These are phyloP conservation scores for Pyrenochaeta sp. DNA, from an alignment of 2,329 filamentous ascomycete genomes.

Conservation along the genomic window DNA sequence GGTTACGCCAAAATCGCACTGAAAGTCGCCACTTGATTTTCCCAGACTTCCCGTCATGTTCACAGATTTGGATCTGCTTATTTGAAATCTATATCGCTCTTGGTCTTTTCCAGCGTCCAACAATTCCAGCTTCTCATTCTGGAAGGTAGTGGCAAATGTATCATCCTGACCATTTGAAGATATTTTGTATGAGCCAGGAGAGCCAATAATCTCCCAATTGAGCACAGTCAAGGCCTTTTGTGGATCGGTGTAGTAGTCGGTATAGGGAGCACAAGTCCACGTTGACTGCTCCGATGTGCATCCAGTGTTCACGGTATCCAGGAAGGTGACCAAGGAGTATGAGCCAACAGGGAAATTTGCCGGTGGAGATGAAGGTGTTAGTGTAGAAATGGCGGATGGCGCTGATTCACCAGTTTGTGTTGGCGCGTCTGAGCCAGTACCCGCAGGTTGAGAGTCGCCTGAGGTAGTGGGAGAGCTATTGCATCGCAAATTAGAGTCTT, in stretches of 20 bases:
- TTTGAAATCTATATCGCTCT: conserved; percentile 67
- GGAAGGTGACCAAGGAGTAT: conserved; percentile 67
- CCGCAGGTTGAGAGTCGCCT: conserved; percentile 8
- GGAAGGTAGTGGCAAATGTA: conserved; percentile 65
- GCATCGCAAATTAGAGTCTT: conserved; percentile 5
- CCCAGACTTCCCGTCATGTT: conserved; percentile 57
- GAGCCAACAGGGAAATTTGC: conserved; percentile 66
- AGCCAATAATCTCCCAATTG: conserved; percentile 66
- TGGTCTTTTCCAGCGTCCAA: conserved; percentile 56
- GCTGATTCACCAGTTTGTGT: conserved; percentile 13
- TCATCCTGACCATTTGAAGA: conserved; percentile 61
- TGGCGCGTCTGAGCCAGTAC: conserved; percentile 7
- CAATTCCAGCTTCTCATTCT: conserved; percentile 59
- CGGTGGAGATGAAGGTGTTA: conserved; percentile 24
- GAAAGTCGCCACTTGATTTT: conserved; percentile 54
- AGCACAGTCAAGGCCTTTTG: conserved; percentile 60
- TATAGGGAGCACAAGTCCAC: conserved; percentile 69
- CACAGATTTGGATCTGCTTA: conserved; percentile 61
- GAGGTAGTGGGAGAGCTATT: conserved; percentile 9
- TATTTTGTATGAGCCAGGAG: conserved; percentile 55
- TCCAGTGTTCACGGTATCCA: conserved; percentile 60
- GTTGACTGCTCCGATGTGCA: conserved; percentile 67
- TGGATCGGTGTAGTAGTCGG: conserved; percentile 55
- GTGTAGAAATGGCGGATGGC: conserved; percentile 21
- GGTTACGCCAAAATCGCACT: conserved; percentile 67